A percentile compares a stretch with the other conserved stretches of the same genome.
These are phyloP conservation scores for Beauveria asiatica DNA, from an alignment of 2,329 filamentous ascomycete genomes.

Conservation along the genomic window DNA sequence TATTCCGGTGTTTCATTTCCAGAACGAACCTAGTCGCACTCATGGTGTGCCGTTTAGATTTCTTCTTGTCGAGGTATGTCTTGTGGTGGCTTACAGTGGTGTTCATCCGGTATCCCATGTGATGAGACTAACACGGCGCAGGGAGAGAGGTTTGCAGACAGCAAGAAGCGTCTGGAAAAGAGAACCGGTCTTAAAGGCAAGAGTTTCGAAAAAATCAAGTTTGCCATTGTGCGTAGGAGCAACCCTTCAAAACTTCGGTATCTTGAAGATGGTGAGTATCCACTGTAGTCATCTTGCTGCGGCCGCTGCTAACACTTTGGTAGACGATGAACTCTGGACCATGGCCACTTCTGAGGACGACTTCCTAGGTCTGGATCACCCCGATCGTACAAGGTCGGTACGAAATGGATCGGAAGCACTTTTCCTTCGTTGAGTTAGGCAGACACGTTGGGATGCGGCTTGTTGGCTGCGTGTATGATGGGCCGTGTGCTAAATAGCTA, in stretches of 20 bases:
- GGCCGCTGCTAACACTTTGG: slow-evolving; percentile 14
- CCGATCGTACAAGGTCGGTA: slow-evolving; percentile 49
- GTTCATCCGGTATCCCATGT: neutral
- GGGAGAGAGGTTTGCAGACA: slow-evolving; percentile 82
- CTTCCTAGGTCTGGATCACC: slow-evolving; percentile 56
- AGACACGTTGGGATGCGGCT: neutral
- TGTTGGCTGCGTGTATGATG: slow-evolving; percentile 8
- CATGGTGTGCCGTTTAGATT: slow-evolving; percentile 93
- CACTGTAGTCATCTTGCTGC: neutral
- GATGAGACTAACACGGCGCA: slow-evolving; percentile 24
- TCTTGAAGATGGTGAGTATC: slow-evolving; percentile 71
- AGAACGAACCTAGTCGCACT: slow-evolving; percentile 73
- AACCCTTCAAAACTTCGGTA: slow-evolving; percentile 72
- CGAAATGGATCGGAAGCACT: slow-evolving; percentile 55
- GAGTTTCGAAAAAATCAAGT: slow-evolving; percentile 97
- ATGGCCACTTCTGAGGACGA: slow-evolving; percentile 47
- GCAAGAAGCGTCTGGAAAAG: slow-evolving; percentile 88
- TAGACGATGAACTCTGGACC: slow-evolving; percentile 53
- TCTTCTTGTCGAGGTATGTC: slow-evolving; percentile 64
- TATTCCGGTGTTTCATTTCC: slow-evolving; percentile 84
- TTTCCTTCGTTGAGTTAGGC: slow-evolving; percentile 40
- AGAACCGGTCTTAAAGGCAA: slow-evolving; percentile 94
- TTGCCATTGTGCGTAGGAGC: slow-evolving; percentile 68
- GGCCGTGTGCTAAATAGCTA: slow-evolving; percentile 2
- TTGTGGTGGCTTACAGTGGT: slow-evolving; percentile 10